Evolutionary conservation across 202 grass and related monocot species (phyloP).

Genomic region (Brachypodium distachyon): DNA sequence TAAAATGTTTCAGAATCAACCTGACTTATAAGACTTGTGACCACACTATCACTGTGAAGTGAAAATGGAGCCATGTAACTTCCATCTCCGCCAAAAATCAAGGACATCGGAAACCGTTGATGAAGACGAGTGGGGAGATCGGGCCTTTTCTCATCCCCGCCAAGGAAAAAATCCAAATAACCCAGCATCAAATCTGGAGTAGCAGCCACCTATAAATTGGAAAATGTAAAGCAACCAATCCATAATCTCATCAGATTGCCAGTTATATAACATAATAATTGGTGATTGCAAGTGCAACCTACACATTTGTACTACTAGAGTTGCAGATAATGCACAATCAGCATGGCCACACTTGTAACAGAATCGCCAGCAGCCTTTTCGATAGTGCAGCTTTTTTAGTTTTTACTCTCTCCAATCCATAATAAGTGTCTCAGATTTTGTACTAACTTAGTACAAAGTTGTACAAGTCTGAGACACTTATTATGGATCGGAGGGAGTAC

Average conservation of each 20-base stretch:
- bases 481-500: too few species aligned
- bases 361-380: not conserved
- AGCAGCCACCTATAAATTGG: slow-evolving; percentile 64
- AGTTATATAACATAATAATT: not conserved
- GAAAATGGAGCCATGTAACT: slow-evolving; percentile 98
- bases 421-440: too few species aligned
- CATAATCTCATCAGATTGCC: slow-evolving; percentile 1
- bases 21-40: slow-evolving; percentile 90
- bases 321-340: not conserved
- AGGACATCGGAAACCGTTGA: slow-evolving; percentile 87
- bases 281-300: not conserved
- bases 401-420: too few species aligned
- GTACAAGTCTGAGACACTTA: too few species aligned
- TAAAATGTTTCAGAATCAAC: slow-evolving; percentile 37
- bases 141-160: slow-evolving; percentile 86
- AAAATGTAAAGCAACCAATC: slow-evolving; percentile 12
- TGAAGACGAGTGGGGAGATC: slow-evolving; percentile 79
- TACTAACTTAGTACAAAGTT: too few species aligned
- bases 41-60: slow-evolving; percentile 90
- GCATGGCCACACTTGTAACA: not conserved
- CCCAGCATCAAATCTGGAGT: slow-evolving; percentile 92
- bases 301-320: not conserved
- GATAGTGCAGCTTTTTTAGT: not conserved
- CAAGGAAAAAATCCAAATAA: slow-evolving; percentile 97
- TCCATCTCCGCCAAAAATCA: slow-evolving; percentile 90